Conservation (phyloP, 176 grass and related monocot genomes). For the Phragmites australis region DNA sequence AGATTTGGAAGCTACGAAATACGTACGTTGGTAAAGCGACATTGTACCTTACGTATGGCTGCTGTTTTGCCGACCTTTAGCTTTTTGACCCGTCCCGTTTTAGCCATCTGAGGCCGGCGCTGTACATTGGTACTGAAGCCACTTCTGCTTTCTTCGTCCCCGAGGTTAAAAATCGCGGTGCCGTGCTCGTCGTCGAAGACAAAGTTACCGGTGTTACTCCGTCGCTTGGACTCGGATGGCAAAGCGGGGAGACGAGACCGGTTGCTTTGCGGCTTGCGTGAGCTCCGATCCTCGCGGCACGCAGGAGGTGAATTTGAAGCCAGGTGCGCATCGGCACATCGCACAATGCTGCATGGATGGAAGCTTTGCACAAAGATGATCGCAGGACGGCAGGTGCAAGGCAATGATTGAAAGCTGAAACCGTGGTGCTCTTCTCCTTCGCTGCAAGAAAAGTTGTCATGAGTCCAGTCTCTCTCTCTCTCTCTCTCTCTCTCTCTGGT, state of each 20-base stretch:
- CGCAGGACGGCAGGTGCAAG: background rate
- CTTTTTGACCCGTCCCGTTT: background rate
- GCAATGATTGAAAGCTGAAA: background rate
- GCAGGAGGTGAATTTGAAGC: slow-evolving; percentile 3
- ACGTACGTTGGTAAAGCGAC: slow-evolving; percentile 23
- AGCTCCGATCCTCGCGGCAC: background rate
- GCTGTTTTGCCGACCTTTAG: background rate
- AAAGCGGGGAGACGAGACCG: background rate
- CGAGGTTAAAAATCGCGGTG: slow-evolving; percentile 11
- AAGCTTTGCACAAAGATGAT: background rate
- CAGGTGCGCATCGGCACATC: too few species aligned
- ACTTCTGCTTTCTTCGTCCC: background rate
- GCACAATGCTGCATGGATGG: too few species aligned
- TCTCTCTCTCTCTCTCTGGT: background rate
- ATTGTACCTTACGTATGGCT: slow-evolving; percentile 11
- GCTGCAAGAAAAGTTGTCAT: too few species aligned
- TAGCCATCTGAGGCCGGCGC: background rate
- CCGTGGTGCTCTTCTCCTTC: background rate
- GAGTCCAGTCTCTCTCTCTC: background rate
- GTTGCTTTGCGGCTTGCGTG: background rate
- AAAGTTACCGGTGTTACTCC: background rate
- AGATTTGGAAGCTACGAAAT: background rate
- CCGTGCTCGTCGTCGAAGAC: background rate
- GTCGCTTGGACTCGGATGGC: background rate
- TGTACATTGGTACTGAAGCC: slow-evolving; percentile 9